Evolutionary conservation across 176 grass and related monocot genomes (phyloP).

Genomic region (Eragrostis curvula): DNA sequence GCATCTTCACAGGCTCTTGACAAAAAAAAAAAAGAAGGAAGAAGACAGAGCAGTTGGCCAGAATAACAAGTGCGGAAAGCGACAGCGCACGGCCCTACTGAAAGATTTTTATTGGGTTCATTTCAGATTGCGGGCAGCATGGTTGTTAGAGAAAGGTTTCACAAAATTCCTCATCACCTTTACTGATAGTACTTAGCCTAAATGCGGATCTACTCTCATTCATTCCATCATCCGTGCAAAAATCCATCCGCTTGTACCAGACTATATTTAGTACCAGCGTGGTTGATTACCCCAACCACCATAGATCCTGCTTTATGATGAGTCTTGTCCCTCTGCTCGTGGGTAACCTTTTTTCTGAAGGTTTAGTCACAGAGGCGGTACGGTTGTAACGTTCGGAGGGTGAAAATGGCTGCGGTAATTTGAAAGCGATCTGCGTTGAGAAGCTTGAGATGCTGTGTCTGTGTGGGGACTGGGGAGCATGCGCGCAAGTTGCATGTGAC

Average conservation of each 20-base stretch:
- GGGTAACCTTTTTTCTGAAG: not conserved
- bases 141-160: slow-evolving; percentile 17
- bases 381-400: not conserved
- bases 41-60: not conserved
- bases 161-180: not conserved
- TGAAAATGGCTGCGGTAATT: not conserved
- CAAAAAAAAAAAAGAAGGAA: not conserved
- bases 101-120: slow-evolving; percentile 28
- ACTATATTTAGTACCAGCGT: not conserved
- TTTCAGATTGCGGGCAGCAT: not conserved
- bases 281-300: slow-evolving; percentile 29
- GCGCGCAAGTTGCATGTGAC: slow-evolving; percentile 8
- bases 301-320: not conserved
- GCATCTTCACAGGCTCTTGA: slow-evolving; percentile 11
- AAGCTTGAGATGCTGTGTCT: not conserved
- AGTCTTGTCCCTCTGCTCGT: not conserved
- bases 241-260: not conserved
- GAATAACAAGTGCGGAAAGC: slow-evolving; percentile 16
- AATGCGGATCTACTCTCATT: slow-evolving; percentile 24
- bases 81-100: not conserved
- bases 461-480: not conserved
- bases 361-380: not conserved
- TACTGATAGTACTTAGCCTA: not conserved
- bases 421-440: not conserved
- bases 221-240: slow-evolving; percentile 14